A percentile compares a stretch with the other conserved stretches of the same genome.
Evolutionary conservation across 805 yeast species (phyloP).

Genomic region (Millerozyma acaciae): DNA sequence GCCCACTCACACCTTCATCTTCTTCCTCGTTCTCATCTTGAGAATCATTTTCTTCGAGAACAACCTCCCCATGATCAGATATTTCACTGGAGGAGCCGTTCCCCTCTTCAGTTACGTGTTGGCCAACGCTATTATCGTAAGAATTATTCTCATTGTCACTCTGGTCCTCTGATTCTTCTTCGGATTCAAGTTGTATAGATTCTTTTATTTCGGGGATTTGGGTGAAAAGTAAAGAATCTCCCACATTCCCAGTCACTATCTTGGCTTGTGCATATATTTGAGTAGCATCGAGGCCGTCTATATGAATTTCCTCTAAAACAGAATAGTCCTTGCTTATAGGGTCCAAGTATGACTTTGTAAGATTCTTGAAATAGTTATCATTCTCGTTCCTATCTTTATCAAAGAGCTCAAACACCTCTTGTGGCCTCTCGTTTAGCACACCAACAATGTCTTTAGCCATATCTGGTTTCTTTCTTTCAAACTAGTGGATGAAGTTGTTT

Average conservation of each 20-base stretch:
- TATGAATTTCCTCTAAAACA: conserved; percentile 73
- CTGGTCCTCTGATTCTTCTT: conserved; percentile 11
- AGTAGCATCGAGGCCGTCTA: conserved; percentile 83
- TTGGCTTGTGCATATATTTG: conserved; percentile 95
- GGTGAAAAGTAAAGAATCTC: conserved; percentile 56
- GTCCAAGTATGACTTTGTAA: conserved; percentile 52
- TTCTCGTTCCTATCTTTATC: conserved; percentile 9
- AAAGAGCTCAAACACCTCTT: conserved; percentile 19
- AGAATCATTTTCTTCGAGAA: conserved; percentile 11
- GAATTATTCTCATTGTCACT: conserved; percentile 13
- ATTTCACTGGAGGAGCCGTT: conserved; percentile 18
- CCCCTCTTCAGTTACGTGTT: conserved; percentile 14
- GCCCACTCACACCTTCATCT: conserved; percentile 11
- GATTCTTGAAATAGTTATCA: conserved; percentile 20
- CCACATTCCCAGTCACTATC: conserved; percentile 75
- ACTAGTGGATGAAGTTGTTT: neutral
- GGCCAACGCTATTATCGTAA: neutral
- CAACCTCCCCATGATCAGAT: no score
- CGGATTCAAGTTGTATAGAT: conserved; percentile 21
- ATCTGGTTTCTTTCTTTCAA: neutral
- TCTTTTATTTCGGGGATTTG: conserved; percentile 51
- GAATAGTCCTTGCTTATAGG: conserved; percentile 53
- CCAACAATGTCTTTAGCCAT: conserved; percentile 21
- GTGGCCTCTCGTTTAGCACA: conserved; percentile 20
- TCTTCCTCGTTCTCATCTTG: conserved; percentile 10